Evolutionary conservation across 768 basidiomycete species (phyloP), one percentile per base, ranked within the genome.

Genomic region (Lactarius hengduanensis): DNA sequence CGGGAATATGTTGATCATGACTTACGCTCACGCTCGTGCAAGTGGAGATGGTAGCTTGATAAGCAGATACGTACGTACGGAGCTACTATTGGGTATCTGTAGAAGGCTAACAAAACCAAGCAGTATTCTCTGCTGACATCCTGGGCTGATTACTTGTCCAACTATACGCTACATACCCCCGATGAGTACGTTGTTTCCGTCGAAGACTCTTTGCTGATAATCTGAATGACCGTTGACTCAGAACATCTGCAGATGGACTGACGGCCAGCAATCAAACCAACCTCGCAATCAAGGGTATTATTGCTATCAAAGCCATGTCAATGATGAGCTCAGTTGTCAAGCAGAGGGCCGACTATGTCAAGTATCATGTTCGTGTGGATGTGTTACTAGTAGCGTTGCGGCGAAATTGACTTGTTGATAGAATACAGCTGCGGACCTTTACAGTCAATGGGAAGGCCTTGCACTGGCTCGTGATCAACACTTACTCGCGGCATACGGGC

Each of bases 221-320:
- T 26, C 47, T 61, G 62, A 56, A 54, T 13, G 53, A 40, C 11
- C 45, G 11, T 50, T 41, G 13, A 18, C 43, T 62, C 54, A 71
- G 73, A 36, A n/a, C 30, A 3, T 59, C 64, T 9, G 64, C 66
- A 3, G 69, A 73, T 59, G 11, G n/a, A 3, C 22, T 53, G 15
- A 20, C 59, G 13, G 61, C 22, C 20, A 80, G 80, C 10, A 88
- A 89, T 70, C 86, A 87, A 71, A 89, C 87, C 11, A 89, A 88
- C 71, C 78, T 89, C 26, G 88, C 87, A 5, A 84, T 89, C 74
- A 90, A 90, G 71, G 88, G 88, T 41, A 86, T 88, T 64, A 76
- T 88, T 57, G 87, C 86, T 6, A 86, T 89, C 71, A 77, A 82
- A 68, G 84, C 84, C 6, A 88, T 89, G 86, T 79, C 83, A 3